Percentiles rank a stretch among this genome's conserved stretches.
phyloP scores from a whole-genome alignment of 352 stramenopile species.

The Globisporangium irregulare region DNA sequence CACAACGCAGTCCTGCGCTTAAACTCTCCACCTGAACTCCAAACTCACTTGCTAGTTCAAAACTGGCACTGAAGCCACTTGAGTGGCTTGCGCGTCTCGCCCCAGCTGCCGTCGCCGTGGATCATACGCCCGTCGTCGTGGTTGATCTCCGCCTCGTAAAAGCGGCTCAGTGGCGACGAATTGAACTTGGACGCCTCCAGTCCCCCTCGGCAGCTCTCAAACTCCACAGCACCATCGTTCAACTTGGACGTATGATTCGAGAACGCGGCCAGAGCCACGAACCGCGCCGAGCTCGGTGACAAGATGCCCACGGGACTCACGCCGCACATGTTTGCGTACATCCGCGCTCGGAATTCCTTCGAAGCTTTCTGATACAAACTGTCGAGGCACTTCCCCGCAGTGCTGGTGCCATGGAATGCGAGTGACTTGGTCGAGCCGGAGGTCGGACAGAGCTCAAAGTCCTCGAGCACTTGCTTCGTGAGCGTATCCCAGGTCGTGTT shows the following conservation, averaged over 20 bases:
- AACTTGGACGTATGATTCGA: conserved; percentile 21
- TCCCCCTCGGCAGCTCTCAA: conserved; percentile 23
- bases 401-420: neutral
- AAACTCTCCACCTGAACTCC: too few species aligned
- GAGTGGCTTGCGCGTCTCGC: conserved; percentile 35
- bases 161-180: conserved; percentile 14
- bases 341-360: conserved; percentile 1
- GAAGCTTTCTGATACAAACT: conserved; percentile 14
- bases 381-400: conserved; percentile 1
- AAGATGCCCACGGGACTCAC: conserved; percentile 24
- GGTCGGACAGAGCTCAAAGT: conserved; percentile 13
- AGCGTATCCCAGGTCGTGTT: conserved; percentile 14
- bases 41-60: conserved; percentile 5
- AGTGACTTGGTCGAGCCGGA: conserved; percentile 9
- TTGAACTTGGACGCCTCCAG: conserved; percentile 15
- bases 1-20: too few species aligned
- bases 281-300: conserved; percentile 18
- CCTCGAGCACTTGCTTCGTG: conserved; percentile 3
- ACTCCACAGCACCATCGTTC: conserved; percentile 37
- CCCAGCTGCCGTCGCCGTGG: conserved; percentile 33
- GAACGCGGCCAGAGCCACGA: conserved; percentile 18
- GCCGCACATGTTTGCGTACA: conserved; percentile 26
- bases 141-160: conserved; percentile 40
- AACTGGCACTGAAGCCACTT: conserved; percentile 49
- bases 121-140: conserved; percentile 30